These are phyloP conservation scores for Dendrobium catenatum DNA, from an alignment of 106 monocot genomes.

Conservation along the genomic window DNA sequence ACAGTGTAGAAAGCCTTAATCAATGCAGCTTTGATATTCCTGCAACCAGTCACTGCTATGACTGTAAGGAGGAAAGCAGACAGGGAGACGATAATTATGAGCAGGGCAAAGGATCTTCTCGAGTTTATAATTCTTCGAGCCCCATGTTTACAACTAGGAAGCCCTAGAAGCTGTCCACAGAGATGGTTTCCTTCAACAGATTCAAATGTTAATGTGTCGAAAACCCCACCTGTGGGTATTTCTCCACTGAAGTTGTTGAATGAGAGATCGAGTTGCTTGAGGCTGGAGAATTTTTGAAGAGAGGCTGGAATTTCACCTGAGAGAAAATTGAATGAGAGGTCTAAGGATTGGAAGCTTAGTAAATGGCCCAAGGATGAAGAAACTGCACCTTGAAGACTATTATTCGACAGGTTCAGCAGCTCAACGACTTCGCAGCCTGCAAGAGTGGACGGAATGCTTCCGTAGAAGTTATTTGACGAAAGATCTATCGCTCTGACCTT, in stretches of 20 bases:
- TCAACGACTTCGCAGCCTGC: slow-evolving; percentile 21
- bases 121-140: slow-evolving; percentile 22
- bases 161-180: slow-evolving; percentile 18
- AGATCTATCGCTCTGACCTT: slow-evolving; percentile 32
- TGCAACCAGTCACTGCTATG: slow-evolving; percentile 14
- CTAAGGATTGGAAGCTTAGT: slow-evolving; percentile 16
- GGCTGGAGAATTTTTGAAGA: slow-evolving; percentile 18
- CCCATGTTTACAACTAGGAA: slow-evolving; percentile 16
- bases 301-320: slow-evolving; percentile 25
- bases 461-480: slow-evolving; percentile 23
- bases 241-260: slow-evolving; percentile 34
- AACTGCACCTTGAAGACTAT: slow-evolving; percentile 29
- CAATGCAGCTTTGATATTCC: slow-evolving; percentile 2
- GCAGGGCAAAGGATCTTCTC: slow-evolving; percentile 4
- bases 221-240: slow-evolving; percentile 24
- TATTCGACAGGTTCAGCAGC: slow-evolving; percentile 28
- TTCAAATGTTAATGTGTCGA: slow-evolving; percentile 9
- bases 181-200: slow-evolving; percentile 24
- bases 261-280: slow-evolving; percentile 20
- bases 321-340: slow-evolving; percentile 34
- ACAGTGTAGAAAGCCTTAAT: not conserved
- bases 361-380: slow-evolving; percentile 23
- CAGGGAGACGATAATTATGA: not conserved
- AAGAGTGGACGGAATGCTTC: slow-evolving; percentile 25
- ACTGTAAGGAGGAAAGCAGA: slow-evolving; percentile 24